phyloP scores from a whole-genome alignment of 768 basidiomycete species.

The Suillus hirtellus region DNA sequence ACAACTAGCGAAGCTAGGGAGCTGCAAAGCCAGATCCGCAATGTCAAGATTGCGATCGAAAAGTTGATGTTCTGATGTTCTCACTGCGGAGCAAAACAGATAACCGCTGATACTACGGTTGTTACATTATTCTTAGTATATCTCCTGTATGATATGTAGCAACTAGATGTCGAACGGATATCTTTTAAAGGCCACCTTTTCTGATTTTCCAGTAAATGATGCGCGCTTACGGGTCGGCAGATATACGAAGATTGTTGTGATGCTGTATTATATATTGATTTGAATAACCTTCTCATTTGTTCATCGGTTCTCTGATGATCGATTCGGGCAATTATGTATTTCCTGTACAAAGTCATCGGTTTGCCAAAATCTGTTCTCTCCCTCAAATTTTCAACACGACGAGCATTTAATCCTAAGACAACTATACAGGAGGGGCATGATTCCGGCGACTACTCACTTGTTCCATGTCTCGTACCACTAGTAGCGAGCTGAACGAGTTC shows the following conservation, averaged over 20 bases:
- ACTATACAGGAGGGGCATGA: too few relatives aligned
- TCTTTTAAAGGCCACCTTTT: slow-evolving; percentile 93
- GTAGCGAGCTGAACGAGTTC: too few relatives aligned
- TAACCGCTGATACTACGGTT: slow-evolving; percentile 7
- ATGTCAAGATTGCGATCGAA: slow-evolving; percentile 64
- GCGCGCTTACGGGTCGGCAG: slow-evolving; percentile 12
- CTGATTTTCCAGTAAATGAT: slow-evolving; percentile 48
- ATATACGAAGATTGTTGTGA: too few relatives aligned
- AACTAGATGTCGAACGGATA: slow-evolving; percentile 32
- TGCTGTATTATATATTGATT: too few relatives aligned
- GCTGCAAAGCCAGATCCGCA: slow-evolving; percentile 84
- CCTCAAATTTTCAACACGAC: not conserved
- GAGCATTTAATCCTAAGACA: too few relatives aligned
- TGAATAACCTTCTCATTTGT: too few relatives aligned
- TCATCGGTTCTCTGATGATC: too few relatives aligned
- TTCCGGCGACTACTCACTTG: too few relatives aligned
- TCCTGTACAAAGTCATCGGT: not conserved
- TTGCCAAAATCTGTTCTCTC: not conserved
- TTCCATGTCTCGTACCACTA: too few relatives aligned
- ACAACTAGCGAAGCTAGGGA: slow-evolving; percentile 97
- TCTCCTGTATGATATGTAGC: slow-evolving; percentile 10
- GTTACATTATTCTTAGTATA: not conserved
- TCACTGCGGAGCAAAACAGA: slow-evolving; percentile 6
- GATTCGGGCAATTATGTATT: not conserved
- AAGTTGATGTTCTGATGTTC: slow-evolving; percentile 46